phyloP scores from a whole-genome alignment of 805 yeast species.

The Saturnispora silvae region DNA sequence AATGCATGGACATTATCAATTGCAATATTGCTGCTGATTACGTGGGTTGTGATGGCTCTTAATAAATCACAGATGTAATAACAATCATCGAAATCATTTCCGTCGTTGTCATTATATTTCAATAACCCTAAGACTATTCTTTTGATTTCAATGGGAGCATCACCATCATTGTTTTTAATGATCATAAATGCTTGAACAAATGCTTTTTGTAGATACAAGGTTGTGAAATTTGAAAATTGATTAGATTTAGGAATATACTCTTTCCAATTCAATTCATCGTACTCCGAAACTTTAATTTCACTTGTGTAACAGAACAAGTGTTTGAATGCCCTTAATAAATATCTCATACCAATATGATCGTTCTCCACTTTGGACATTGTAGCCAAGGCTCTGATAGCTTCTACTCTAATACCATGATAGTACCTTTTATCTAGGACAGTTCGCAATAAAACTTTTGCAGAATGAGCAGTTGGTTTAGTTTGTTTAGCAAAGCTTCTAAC shows the following conservation, averaged over 20 bases:
- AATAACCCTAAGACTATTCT: constrained; percentile 58
- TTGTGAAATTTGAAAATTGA: constrained; percentile 62
- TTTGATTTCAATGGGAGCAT: constrained; percentile 44
- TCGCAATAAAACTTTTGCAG: constrained; percentile 67
- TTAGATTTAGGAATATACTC: constrained; percentile 63
- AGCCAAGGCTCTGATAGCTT: constrained; percentile 75
- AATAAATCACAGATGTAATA: constrained; percentile 54
- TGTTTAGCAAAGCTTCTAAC: constrained; percentile 57
- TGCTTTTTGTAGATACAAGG: constrained; percentile 58
- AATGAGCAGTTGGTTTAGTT: constrained; percentile 46
- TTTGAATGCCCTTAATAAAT: constrained; percentile 61
- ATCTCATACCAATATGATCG: constrained; percentile 62
- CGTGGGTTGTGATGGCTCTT: constrained; percentile 34
- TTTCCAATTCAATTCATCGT: constrained; percentile 26
- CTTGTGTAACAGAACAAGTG: constrained; percentile 61
- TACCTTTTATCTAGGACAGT: constrained; percentile 79
- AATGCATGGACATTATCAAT: constrained; percentile 19
- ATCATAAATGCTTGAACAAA: constrained; percentile 53
- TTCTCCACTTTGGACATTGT: constrained; percentile 50
- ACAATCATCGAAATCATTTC: constrained; percentile 66
- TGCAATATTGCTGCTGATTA: constrained; percentile 18
- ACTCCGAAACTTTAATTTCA: constrained; percentile 19
- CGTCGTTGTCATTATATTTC: constrained; percentile 77
- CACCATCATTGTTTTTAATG: constrained; percentile 53
- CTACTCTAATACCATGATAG: constrained; percentile 78